A percentile compares a stretch with the other conserved stretches of the same genome.
Evolutionary conservation across 2,329 filamentous ascomycete species (phyloP).

Genomic region (Tolypocladium amazonense): DNA sequence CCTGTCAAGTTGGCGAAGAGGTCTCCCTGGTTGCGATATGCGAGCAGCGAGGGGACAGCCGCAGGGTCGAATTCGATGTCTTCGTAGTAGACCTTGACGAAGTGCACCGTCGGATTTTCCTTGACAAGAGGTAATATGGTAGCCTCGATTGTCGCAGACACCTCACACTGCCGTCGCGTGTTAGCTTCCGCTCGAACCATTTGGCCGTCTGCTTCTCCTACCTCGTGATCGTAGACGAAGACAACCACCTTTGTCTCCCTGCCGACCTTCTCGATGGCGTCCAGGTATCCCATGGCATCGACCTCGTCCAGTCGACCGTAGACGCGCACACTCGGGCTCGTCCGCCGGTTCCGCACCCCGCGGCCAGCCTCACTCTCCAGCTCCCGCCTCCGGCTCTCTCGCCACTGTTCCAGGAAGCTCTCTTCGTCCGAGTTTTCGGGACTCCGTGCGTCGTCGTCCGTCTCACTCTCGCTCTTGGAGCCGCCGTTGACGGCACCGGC

Average conservation of each 20-base stretch:
- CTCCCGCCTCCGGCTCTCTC: conserved; percentile 68
- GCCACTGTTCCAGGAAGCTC: conserved; percentile 74
- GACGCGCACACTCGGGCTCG: conserved; percentile 64
- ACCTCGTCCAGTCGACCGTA: conserved; percentile 77
- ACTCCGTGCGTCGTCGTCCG: conserved; percentile 30
- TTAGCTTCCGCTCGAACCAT: background rate
- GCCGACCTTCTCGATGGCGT: conserved; percentile 84
- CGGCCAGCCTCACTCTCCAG: conserved; percentile 51
- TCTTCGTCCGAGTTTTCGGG: conserved; percentile 60
- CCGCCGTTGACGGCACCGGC: conserved; percentile 15
- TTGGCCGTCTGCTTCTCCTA: conserved; percentile 26
- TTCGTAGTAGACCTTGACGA: conserved; percentile 82
- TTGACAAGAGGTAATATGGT: conserved; percentile 67
- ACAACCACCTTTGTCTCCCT: conserved; percentile 80
- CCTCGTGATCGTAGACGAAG: conserved; percentile 82
- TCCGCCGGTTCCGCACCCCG: conserved; percentile 52
- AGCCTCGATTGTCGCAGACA: conserved; percentile 68
- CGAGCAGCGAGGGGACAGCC: conserved; percentile 76
- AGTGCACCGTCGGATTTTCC: conserved; percentile 61
- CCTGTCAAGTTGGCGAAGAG: conserved; percentile 85
- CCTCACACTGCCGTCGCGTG: conserved; percentile 51
- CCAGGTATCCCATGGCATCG: conserved; percentile 86
- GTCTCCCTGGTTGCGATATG: conserved; percentile 78
- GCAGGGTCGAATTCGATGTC: conserved; percentile 92
- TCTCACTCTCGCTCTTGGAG: conserved; percentile 32